These are phyloP conservation scores for Torrubiella hemipterigena DNA, from an alignment of 2,329 filamentous ascomycete genomes.

Conservation along the genomic window DNA sequence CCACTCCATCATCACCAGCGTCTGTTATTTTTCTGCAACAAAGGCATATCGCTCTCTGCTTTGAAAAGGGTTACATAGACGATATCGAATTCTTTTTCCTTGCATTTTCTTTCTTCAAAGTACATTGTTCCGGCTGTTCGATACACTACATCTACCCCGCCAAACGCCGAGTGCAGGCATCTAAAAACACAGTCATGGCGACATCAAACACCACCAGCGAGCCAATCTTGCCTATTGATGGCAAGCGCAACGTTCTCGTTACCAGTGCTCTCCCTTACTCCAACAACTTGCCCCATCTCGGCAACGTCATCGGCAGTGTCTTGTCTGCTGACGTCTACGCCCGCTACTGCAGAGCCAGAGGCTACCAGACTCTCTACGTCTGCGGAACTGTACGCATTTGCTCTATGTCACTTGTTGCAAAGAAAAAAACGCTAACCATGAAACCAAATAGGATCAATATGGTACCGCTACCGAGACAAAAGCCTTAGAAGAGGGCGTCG, in stretches of 20 bases:
- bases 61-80: too few relatives aligned
- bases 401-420: neutral
- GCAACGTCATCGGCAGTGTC: slow-evolving; percentile 79
- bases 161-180: too few relatives aligned
- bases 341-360: slow-evolving; percentile 69
- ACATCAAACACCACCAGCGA: slow-evolving; percentile 9
- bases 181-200: too few relatives aligned
- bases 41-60: too few relatives aligned
- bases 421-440: neutral
- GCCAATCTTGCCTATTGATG: slow-evolving; percentile 52
- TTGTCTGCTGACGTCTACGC: slow-evolving; percentile 82
- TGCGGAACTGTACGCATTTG: slow-evolving; percentile 46
- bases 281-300: slow-evolving; percentile 69
- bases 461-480: slow-evolving; percentile 94
- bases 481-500: slow-evolving; percentile 76
- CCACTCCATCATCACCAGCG: too few relatives aligned
- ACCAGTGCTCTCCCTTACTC: slow-evolving; percentile 82
- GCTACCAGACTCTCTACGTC: slow-evolving; percentile 69
- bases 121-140: too few relatives aligned
- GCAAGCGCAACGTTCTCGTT: slow-evolving; percentile 78
- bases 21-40: too few relatives aligned
- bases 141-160: too few relatives aligned
- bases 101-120: too few relatives aligned
- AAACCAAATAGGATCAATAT: slow-evolving; percentile 57
- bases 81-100: too few relatives aligned